These are phyloP conservation scores for Boehmeria nivea DNA, from an alignment of 306 rosid species.

Conservation along the genomic window DNA sequence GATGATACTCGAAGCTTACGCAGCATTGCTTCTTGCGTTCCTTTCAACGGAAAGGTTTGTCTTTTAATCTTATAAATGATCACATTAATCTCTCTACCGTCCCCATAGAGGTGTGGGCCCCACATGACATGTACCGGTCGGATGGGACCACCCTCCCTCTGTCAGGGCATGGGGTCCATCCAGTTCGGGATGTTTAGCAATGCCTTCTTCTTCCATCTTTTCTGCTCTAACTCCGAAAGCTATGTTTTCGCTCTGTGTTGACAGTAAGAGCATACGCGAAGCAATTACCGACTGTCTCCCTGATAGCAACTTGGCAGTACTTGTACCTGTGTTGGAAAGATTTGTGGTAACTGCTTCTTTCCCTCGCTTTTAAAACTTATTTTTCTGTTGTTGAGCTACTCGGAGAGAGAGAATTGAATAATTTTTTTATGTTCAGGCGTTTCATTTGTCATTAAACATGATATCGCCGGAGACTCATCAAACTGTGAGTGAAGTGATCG, in stretches of 20 bases:
- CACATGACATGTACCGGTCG: too few species aligned
- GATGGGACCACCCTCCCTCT: too few species aligned
- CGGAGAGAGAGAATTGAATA: too few species aligned
- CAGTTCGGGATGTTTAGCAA: too few species aligned
- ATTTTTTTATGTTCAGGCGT: constrained; percentile 53
- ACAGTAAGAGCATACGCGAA: constrained; percentile 39
- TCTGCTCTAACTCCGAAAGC: too few species aligned
- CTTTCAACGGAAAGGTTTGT: constrained; percentile 57
- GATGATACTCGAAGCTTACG: constrained; percentile 54
- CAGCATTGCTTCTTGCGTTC: constrained; percentile 54
- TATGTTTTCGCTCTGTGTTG: too few species aligned
- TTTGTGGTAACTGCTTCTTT: constrained; percentile 68
- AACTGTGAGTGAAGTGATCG: constrained; percentile 88
- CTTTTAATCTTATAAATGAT: too few species aligned
- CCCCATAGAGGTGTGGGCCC: too few species aligned
- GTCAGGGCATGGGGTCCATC: too few species aligned
- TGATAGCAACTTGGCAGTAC: constrained; percentile 53
- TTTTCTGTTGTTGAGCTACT: too few species aligned
- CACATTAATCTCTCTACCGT: too few species aligned
- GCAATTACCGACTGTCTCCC: constrained; percentile 53
- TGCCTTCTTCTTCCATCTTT: too few species aligned
- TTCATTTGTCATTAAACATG: constrained; percentile 89
- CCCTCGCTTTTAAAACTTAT: background rate
- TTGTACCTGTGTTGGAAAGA: constrained; percentile 95
- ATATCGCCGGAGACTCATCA: constrained; percentile 93